Conservation (phyloP, 495 filamentous ascomycete genomes). For the Aspergillus funiculosus region DNA sequence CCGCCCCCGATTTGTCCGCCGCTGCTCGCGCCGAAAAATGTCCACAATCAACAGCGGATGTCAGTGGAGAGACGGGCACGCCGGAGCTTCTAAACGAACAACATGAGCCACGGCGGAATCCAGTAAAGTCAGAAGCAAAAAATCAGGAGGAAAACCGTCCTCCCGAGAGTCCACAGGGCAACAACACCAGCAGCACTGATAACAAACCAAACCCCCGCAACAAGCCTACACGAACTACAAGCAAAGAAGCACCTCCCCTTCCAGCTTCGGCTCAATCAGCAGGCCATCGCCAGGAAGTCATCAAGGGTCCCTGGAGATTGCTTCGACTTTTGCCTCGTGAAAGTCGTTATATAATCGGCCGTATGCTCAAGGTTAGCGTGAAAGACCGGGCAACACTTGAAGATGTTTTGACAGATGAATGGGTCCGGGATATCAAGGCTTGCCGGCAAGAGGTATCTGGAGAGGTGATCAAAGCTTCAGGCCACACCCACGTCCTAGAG, state of each 20-base stretch:
- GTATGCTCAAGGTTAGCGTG: constrained; percentile 89
- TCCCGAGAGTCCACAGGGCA: constrained; percentile 24
- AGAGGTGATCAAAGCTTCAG: constrained; percentile 45
- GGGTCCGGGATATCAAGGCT: constrained; percentile 66
- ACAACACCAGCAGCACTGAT: constrained; percentile 21
- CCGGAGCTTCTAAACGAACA: constrained; percentile 12
- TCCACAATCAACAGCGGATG: constrained; percentile 2
- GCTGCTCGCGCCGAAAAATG: constrained; percentile 26
- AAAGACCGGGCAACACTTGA: constrained; percentile 74
- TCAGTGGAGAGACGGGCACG: constrained; percentile 5
- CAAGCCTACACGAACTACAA: constrained; percentile 36
- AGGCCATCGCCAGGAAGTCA: constrained; percentile 59
- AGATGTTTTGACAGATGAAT: constrained; percentile 84
- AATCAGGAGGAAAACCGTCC: constrained; percentile 18
- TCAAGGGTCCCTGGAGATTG: constrained; percentile 90
- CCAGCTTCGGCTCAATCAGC: constrained; percentile 25
- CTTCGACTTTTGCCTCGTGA: constrained; percentile 88
- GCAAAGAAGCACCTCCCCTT: constrained; percentile 47
- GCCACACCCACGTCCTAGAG: constrained; percentile 59
- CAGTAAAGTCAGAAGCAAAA: constrained; percentile 13
- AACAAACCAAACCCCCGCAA: constrained; percentile 20
- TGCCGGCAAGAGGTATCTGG: constrained; percentile 59
- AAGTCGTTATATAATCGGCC: constrained; percentile 78
- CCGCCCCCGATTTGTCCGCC: constrained; percentile 32
- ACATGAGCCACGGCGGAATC: constrained; percentile 13